phyloP scores from a whole-genome alignment of 2,329 filamentous ascomycete species.

The Biscogniauxia marginata region DNA sequence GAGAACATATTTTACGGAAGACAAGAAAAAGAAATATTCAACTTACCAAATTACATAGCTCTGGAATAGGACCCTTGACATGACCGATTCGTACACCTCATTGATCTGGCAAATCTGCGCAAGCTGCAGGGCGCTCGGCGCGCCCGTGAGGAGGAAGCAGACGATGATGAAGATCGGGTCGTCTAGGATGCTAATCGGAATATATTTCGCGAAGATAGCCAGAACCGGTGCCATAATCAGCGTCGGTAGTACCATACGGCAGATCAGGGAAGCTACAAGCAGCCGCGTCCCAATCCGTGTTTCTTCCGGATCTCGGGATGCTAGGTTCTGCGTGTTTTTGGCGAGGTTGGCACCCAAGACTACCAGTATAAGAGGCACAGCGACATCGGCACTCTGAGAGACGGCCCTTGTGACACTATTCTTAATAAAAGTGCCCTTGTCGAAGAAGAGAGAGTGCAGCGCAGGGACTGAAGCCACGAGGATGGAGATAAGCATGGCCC shows the following conservation, averaged over 20 bases:
- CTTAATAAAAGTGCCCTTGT: constrained; percentile 82
- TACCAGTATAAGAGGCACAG: constrained; percentile 91
- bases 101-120: constrained; percentile 99
- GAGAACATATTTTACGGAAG: constrained; percentile 3
- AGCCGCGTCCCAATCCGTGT: constrained; percentile 68
- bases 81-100: constrained; percentile 89
- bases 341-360: constrained; percentile 94
- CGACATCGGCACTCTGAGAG: constrained; percentile 80
- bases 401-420: constrained; percentile 92
- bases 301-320: constrained; percentile 68
- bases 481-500: constrained; percentile 93
- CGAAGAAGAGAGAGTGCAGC: constrained; percentile 84
- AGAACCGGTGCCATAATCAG: constrained; percentile 89
- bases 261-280: constrained; percentile 79
- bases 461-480: constrained; percentile 83
- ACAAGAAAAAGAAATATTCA: neutral
- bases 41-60: constrained; percentile 92
- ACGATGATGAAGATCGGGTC: constrained; percentile 98
- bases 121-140: constrained; percentile 88
- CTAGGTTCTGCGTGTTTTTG: constrained; percentile 77
- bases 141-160: constrained; percentile 92
- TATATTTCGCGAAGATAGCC: constrained; percentile 82
- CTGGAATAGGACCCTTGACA: constrained; percentile 91
- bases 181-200: constrained; percentile 90
- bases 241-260: constrained; percentile 90